These are phyloP conservation scores for Phytophthora palmivora DNA, from an alignment of 352 stramenopile genomes.

Conservation along the genomic window DNA sequence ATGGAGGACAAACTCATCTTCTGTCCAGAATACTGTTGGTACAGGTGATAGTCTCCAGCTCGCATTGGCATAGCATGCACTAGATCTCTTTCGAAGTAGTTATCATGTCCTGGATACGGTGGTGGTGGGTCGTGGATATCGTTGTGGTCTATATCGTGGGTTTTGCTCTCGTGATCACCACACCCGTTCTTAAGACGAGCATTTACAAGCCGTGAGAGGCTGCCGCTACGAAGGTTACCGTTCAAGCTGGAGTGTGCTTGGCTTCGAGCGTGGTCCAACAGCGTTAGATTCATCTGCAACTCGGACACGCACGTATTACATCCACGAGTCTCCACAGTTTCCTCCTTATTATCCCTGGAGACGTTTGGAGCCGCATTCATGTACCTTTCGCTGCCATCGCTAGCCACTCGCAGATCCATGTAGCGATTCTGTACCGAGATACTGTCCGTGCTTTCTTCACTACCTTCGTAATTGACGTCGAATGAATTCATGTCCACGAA, in stretches of 20 bases:
- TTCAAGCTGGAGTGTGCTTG: conserved; percentile 23
- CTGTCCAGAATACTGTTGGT: conserved; percentile 25
- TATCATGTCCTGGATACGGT: conserved; percentile 18
- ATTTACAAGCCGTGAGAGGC: conserved; percentile 34
- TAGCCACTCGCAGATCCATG: conserved; percentile 18
- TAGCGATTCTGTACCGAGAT: conserved; percentile 17
- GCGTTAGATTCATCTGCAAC: conserved; percentile 43
- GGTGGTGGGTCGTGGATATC: conserved; percentile 12
- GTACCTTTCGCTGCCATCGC: conserved; percentile 17
- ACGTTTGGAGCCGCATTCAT: conserved; percentile 19
- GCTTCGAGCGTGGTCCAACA: conserved; percentile 13
- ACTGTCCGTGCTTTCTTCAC: conserved; percentile 8
- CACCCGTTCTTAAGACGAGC: conserved; percentile 2
- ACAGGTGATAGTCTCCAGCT: conserved; percentile 20
- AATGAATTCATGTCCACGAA: conserved; percentile 53
- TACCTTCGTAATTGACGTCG: conserved; percentile 34
- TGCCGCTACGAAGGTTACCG: conserved; percentile 24
- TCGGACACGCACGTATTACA: conserved; percentile 43
- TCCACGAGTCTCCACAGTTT: conserved; percentile 44
- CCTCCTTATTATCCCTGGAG: conserved; percentile 28
- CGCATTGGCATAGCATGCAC: conserved; percentile 23
- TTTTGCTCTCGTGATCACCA: conserved; percentile 3
- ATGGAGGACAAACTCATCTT: conserved; percentile 58
- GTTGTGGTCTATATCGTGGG: neutral
- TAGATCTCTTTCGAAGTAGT: conserved; percentile 22